A percentile compares a stretch with the other conserved stretches of the same genome.
Conservation (phyloP, 2,329 filamentous ascomycete genomes). For the Aspergillus hiratsukae region DNA sequence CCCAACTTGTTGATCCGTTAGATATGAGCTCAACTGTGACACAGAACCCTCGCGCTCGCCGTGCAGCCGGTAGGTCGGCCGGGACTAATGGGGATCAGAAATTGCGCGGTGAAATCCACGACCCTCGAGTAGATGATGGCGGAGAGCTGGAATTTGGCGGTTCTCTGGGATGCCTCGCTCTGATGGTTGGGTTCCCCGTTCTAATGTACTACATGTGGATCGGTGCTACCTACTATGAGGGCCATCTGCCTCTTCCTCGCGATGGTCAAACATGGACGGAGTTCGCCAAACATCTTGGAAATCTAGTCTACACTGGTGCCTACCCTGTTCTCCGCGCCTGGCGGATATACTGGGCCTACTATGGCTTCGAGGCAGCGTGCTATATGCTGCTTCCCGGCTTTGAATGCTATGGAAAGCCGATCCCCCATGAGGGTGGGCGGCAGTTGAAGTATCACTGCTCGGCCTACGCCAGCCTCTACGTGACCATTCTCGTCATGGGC, state of each 20-base stretch:
- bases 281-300: slow-evolving; percentile 65
- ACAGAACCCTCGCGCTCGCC: no score
- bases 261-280: slow-evolving; percentile 61
- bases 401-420: slow-evolving; percentile 79
- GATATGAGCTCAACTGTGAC: no score
- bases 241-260: slow-evolving; percentile 65
- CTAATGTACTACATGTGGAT: slow-evolving; percentile 99
- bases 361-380: slow-evolving; percentile 73
- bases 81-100: no score
- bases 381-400: slow-evolving; percentile 86
- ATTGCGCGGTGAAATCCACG: no score
- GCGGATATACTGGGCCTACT: slow-evolving; percentile 91
- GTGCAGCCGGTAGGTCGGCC: no score
- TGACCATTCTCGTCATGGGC: slow-evolving; percentile 66
- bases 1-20: no score
- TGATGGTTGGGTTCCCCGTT: slow-evolving; percentile 86
- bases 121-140: no score
- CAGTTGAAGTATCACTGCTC: slow-evolving; percentile 93
- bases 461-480: slow-evolving; percentile 77
- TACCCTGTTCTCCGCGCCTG: slow-evolving; percentile 79
- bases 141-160: no score
- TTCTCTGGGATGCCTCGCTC: no score
- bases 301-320: slow-evolving; percentile 73
- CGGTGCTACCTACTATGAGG: slow-evolving; percentile 85
- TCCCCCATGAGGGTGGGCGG: slow-evolving; percentile 73